These are phyloP conservation scores for Sonneratia caseolaris DNA, from an alignment of 345 rosid species.

Conservation along the genomic window DNA sequence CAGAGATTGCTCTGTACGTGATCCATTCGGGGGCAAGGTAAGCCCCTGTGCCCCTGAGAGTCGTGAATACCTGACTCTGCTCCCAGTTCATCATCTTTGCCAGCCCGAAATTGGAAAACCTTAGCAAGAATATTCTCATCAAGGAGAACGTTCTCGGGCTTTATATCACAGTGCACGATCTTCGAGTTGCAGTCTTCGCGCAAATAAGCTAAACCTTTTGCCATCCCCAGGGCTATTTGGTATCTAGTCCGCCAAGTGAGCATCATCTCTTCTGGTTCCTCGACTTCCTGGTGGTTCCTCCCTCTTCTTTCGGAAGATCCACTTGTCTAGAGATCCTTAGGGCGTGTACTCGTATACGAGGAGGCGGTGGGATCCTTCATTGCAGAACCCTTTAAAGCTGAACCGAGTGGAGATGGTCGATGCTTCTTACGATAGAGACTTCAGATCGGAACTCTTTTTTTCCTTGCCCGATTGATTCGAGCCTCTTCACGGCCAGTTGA, in stretches of 20 bases:
- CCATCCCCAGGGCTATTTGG: slow-evolving; percentile 75
- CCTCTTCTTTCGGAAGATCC: slow-evolving; percentile 67
- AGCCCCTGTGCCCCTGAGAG: slow-evolving; percentile 41
- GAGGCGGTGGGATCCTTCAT: slow-evolving; percentile 74
- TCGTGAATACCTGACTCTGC: slow-evolving; percentile 75
- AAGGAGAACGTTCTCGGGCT: slow-evolving; percentile 84
- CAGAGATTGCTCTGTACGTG: slow-evolving; percentile 84
- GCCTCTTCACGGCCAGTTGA: slow-evolving; percentile 76
- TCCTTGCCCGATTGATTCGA: slow-evolving; percentile 93
- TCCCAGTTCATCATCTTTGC: slow-evolving; percentile 90
- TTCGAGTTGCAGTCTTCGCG: slow-evolving; percentile 78
- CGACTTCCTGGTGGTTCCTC: background rate
- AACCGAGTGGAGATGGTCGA: slow-evolving; percentile 85
- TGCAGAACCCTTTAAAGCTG: slow-evolving; percentile 75
- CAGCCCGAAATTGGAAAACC: slow-evolving; percentile 83
- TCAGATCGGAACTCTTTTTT: slow-evolving; percentile 95
- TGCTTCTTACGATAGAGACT: slow-evolving; percentile 81
- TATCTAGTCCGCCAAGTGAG: slow-evolving; percentile 75
- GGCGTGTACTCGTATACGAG: slow-evolving; percentile 83
- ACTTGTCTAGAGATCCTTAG: slow-evolving; percentile 72
- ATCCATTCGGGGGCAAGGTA: slow-evolving; percentile 96
- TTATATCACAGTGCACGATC: slow-evolving; percentile 85
- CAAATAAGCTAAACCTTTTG: slow-evolving; percentile 85
- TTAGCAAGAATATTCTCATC: slow-evolving; percentile 71
- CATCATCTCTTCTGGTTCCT: background rate